Base-by-base conservation (phyloP, 345 rosid genomes). In the Hibiscus syriacus region DNA sequence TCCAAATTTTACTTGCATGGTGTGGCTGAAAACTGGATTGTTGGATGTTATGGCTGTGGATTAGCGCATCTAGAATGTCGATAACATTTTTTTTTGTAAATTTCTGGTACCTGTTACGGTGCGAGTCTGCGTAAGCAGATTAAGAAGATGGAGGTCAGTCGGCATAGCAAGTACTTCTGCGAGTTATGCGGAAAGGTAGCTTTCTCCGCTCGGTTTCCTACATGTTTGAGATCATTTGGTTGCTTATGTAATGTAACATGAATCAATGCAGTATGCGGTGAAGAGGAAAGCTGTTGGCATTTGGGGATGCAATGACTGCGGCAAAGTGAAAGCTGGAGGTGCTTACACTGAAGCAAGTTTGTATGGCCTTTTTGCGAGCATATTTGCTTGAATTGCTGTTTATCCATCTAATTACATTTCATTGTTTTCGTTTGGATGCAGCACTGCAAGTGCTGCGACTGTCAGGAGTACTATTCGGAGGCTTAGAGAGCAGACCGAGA, bases 121-220 rank as follows among this genome's bases (percentile, higher is more conserved):
- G 96, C 96, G 39, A 89, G 96, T 82, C 67, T 89, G 78, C 79
- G 95, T 56, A 89, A 86, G 83, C 92, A 89, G 80, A 89, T 89
- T 11, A 89, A 86, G 84, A 85, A 86, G 41, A 38, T 38, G 41
- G 78, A 86, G 68, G 88, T 88, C 2, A 84, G 88, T 7, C 95
- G 84, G 54, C 95, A 88, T 76, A 83, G 88, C 87, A 89, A 86
- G 77, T 89, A 72, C 74, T 89, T 89, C 73, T 86, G 96, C 20
- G 96, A 89, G 77, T 89, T 89, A 72, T 89, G 96, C 0, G 96
- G 96, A 23, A 89, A 89, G 90, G 92, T 86, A 77, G 25, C 1
- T 19, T 59, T 26, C 14, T 32, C n/a, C 5, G 8, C 3, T n/a
- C 2, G 6, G 6, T 46, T 46, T 46, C 50, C 50, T 46, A 1